Evolutionary conservation across 768 basidiomycete species (phyloP).

Genomic region (Leccinum subgranulosum): DNA sequence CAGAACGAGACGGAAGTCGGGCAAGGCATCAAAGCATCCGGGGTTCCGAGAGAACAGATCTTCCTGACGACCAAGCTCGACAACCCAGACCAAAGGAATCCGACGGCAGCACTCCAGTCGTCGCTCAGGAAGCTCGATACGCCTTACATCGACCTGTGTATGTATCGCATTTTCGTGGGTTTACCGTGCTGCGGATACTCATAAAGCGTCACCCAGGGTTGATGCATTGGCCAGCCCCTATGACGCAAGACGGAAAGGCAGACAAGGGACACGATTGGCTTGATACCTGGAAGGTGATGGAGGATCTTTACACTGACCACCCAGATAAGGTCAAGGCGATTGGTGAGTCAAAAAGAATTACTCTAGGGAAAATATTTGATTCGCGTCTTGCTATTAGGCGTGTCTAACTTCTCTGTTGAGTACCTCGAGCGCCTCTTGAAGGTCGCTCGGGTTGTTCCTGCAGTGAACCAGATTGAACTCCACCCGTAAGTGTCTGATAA

Average conservation of each 20-base stretch:
- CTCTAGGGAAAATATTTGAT: background rate
- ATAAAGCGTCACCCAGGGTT: constrained; percentile 45
- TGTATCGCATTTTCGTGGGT: constrained; percentile 14
- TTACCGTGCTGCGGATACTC: background rate
- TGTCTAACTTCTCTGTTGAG: constrained; percentile 68
- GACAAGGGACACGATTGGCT: constrained; percentile 61
- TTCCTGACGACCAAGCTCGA: constrained; percentile 80
- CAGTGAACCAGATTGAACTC: constrained; percentile 77
- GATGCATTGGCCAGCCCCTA: constrained; percentile 82
- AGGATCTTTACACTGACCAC: constrained; percentile 58
- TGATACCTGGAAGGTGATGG: constrained; percentile 80
- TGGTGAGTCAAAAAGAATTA: constrained; percentile 36
- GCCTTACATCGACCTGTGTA: constrained; percentile 78
- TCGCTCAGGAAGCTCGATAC: constrained; percentile 71
- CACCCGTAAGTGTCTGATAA: constrained; percentile 53
- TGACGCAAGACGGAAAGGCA: constrained; percentile 52
- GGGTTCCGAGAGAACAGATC: constrained; percentile 66
- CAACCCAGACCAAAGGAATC: constrained; percentile 58
- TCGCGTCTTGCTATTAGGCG: constrained; percentile 35
- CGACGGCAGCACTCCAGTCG: constrained; percentile 58
- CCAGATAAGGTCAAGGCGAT: constrained; percentile 77
- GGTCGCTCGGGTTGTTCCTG: constrained; percentile 56
- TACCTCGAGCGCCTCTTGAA: constrained; percentile 61
- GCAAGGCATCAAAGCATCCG: constrained; percentile 68
- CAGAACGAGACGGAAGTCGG: constrained; percentile 82